These are phyloP conservation scores for Cordyceps cateniannulata DNA, from an alignment of 2,329 filamentous ascomycete genomes.

Conservation along the genomic window DNA sequence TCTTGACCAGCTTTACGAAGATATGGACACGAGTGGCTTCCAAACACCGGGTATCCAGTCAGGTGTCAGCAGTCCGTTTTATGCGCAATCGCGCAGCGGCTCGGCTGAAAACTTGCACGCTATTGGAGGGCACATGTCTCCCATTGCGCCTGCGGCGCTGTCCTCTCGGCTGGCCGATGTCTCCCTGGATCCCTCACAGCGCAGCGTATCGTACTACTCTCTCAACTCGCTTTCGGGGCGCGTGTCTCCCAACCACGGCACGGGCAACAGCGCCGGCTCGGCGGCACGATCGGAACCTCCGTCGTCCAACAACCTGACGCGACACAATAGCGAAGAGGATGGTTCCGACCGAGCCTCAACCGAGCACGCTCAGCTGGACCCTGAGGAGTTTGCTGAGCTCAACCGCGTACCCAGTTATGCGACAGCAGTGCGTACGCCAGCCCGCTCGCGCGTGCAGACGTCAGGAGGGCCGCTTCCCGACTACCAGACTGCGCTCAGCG, in stretches of 20 bases:
- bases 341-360: constrained; percentile 48
- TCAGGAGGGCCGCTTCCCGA: constrained; percentile 53
- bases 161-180: constrained; percentile 67
- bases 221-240: constrained; percentile 37
- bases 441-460: constrained; percentile 44
- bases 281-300: constrained; percentile 33
- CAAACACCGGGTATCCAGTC: constrained; percentile 63
- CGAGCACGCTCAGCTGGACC: constrained; percentile 50
- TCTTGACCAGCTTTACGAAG: constrained; percentile 84
- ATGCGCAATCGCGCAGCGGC: constrained; percentile 62
- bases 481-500: constrained; percentile 56
- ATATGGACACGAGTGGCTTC: constrained; percentile 74
- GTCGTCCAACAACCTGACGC: constrained; percentile 43
- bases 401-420: constrained; percentile 72
- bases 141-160: constrained; percentile 43
- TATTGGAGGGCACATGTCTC: constrained; percentile 30
- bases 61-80: constrained; percentile 75
- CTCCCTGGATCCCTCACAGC: constrained; percentile 41
- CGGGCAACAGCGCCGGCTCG: constrained; percentile 15
- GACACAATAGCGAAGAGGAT: constrained; percentile 47
- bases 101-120: constrained; percentile 73
- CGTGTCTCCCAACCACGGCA: constrained; percentile 32
- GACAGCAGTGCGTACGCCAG: constrained; percentile 63
- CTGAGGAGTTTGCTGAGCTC: constrained; percentile 56
- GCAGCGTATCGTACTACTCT: constrained; percentile 41